Evolutionary conservation across 2,329 filamentous ascomycete species (phyloP).

Genomic region (Pleochaeta shiraiana): DNA sequence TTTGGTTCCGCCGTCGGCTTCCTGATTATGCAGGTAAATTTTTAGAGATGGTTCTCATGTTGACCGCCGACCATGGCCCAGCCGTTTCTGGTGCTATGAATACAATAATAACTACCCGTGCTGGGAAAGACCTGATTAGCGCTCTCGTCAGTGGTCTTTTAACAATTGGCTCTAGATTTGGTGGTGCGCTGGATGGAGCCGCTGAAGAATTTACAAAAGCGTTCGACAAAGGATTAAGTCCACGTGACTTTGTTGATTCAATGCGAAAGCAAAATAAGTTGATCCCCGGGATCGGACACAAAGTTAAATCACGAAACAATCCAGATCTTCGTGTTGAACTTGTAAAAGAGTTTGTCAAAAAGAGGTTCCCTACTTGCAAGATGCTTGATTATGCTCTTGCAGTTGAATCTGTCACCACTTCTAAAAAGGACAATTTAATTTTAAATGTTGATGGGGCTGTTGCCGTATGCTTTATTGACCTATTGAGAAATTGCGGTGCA

Average conservation of each 20-base stretch:
- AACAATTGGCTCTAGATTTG: constrained; percentile 95
- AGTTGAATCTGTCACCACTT: constrained; percentile 94
- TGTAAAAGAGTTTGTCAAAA: constrained; percentile 95
- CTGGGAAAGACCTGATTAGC: constrained; percentile 94
- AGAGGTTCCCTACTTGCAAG: constrained; percentile 96
- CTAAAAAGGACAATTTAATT: constrained; percentile 99
- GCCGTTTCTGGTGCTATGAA: constrained; percentile 99
- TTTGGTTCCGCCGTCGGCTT: constrained; percentile 98
- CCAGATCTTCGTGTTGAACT: constrained; percentile 98
- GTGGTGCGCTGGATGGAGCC: constrained; percentile 93
- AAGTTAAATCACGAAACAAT: constrained; percentile 99
- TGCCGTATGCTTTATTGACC: constrained; percentile 95
- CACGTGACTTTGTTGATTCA: constrained; percentile 94
- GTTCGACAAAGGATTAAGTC: constrained; percentile 93
- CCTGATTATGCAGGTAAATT: constrained; percentile 96
- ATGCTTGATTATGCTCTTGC: constrained; percentile 97
- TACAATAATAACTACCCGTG: constrained; percentile 99
- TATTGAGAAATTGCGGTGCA: constrained; percentile 92
- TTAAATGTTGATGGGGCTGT: constrained; percentile 98
- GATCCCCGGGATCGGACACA: constrained; percentile 96
- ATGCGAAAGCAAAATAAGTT: constrained; percentile 99
- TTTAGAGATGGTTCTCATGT: constrained; percentile 99
- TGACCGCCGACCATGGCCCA: constrained; percentile 96
- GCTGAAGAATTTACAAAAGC: constrained; percentile 98
- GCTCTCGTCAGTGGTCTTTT: constrained; percentile 90